These are phyloP conservation scores for Saussurea involucrata DNA, from an alignment of 129 eudicot species.

Conservation along the genomic window DNA sequence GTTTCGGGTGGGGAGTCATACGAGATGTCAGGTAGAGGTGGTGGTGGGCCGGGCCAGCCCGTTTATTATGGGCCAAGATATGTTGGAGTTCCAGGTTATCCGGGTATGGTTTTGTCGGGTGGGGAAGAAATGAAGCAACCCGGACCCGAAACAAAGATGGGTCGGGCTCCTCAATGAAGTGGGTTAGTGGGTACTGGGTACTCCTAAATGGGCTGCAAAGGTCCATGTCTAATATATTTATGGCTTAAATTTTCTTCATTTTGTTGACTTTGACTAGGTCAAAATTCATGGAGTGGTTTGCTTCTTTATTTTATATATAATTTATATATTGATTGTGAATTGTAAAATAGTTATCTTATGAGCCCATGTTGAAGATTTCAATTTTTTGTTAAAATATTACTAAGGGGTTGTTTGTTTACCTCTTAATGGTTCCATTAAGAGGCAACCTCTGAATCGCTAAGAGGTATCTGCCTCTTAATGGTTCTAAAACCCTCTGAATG, in stretches of 20 bases:
- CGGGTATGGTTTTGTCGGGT: constrained; percentile 56
- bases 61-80: constrained; percentile 62
- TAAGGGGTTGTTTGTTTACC: too few relatives aligned
- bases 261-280: constrained; percentile 19
- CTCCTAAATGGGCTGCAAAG: constrained; percentile 5
- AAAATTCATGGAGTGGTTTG: constrained; percentile 21
- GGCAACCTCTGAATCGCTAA: too few relatives aligned
- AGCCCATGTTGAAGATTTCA: background rate
- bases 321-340: constrained; percentile 5
- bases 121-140: constrained; percentile 54
- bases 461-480: too few relatives aligned
- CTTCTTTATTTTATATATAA: constrained; percentile 3
- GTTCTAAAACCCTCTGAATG: too few relatives aligned
- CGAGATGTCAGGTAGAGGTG: constrained; percentile 39
- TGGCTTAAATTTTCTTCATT: background rate
- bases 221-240: constrained; percentile 14
- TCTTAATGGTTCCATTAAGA: too few relatives aligned
- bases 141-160: constrained; percentile 28
- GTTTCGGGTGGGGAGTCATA: constrained; percentile 31
- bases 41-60: constrained; percentile 48
- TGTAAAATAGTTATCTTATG: constrained; percentile 13
- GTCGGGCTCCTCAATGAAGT: constrained; percentile 47
- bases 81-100: constrained; percentile 53
- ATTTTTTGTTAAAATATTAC: too few relatives aligned
- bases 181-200: too few relatives aligned